phyloP scores from a whole-genome alignment of 106 monocot species.

The Dactylorhiza incarnata region DNA sequence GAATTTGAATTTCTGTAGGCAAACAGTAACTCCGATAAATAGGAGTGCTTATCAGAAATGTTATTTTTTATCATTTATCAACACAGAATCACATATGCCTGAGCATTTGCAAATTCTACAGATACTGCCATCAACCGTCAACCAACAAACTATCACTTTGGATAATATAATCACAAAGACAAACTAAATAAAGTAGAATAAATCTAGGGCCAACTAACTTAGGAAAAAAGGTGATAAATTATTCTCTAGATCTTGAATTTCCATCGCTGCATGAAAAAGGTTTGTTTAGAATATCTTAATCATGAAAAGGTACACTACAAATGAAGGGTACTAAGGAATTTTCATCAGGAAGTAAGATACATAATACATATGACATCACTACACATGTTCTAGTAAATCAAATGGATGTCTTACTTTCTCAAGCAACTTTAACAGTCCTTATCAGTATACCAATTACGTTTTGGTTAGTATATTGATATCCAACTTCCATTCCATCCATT shows the following conservation, averaged over 20 bases:
- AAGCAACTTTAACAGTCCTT: background rate
- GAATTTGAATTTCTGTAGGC: no score
- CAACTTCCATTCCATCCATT: background rate
- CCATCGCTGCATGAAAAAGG: no score
- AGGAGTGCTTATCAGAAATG: no score
- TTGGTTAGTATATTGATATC: no score
- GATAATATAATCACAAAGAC: background rate
- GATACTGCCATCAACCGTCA: background rate
- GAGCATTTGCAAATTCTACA: no score
- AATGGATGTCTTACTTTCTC: background rate
- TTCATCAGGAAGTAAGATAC: background rate
- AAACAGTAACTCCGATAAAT: no score
- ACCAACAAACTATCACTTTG: background rate
- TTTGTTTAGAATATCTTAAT: no score
- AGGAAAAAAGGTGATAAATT: background rate
- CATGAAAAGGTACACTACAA: background rate
- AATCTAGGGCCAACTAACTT: background rate
- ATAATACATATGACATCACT: background rate
- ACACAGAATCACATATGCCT: no score
- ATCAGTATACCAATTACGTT: background rate
- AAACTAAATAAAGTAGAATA: background rate
- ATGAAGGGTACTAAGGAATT: background rate
- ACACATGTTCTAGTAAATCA: background rate
- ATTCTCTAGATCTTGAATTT: no score
- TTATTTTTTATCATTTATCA: no score